Conservation (phyloP, 768 basidiomycete genomes). For the Lentinula sp. region DNA sequence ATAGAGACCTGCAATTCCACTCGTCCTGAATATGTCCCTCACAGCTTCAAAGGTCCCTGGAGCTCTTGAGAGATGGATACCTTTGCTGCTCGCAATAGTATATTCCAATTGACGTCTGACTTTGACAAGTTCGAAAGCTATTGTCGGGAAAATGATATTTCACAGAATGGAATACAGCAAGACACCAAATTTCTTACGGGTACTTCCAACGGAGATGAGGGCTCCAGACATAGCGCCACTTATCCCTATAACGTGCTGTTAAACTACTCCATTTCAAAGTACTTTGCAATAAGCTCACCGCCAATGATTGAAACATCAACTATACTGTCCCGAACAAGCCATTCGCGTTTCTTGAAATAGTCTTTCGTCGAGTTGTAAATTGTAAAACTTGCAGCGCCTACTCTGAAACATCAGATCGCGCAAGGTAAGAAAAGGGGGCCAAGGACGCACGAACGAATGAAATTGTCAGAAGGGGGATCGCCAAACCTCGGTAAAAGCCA, state of each 20-base stretch:
- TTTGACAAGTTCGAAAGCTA: conserved; percentile 94
- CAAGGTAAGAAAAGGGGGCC: conserved; percentile 3
- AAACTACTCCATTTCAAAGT: not conserved
- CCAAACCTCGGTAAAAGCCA: conserved; percentile 87
- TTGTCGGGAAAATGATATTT: not conserved
- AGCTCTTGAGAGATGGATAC: conserved; percentile 62
- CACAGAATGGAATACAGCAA: conserved; percentile 24
- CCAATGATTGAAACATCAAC: conserved; percentile 73
- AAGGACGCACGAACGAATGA: conserved; percentile 84
- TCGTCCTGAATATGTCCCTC: conserved; percentile 63
- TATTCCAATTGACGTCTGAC: conserved; percentile 91
- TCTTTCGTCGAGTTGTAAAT: conserved; percentile 87
- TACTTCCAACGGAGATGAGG: conserved; percentile 82
- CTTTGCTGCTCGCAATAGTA: conserved; percentile 79
- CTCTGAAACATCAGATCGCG: conserved; percentile 5
- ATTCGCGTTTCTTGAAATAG: conserved; percentile 50
- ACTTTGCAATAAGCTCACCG: not conserved
- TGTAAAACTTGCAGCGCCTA: conserved; percentile 87
- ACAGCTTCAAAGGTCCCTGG: conserved; percentile 79
- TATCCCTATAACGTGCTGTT: conserved; percentile 32
- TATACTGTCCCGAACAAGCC: conserved; percentile 52
- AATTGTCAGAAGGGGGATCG: conserved; percentile 93
- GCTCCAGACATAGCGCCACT: conserved; percentile 88
- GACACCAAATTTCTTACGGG: conserved; percentile 43
- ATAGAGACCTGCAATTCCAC: conserved; percentile 65